phyloP scores from a whole-genome alignment of 805 yeast genomes.

The Ogataea trehaloabstinens region DNA sequence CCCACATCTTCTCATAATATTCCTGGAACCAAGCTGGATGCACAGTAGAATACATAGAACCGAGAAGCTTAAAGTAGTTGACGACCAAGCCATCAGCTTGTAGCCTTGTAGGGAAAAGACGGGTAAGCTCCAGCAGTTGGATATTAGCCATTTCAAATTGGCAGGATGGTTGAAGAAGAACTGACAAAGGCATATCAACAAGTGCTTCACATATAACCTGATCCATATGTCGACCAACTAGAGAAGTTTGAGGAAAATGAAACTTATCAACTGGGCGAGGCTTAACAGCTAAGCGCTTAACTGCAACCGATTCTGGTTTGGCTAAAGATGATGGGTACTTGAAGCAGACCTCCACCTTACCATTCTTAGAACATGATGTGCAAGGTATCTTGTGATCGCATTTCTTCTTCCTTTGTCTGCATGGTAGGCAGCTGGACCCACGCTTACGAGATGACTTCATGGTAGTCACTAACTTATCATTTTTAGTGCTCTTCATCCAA shows the following conservation, averaged over 20 bases:
- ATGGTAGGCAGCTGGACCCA: background rate
- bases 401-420: background rate
- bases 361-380: background rate
- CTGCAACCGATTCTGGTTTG: background rate
- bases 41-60: background rate
- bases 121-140: background rate
- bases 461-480: no score
- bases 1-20: background rate
- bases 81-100: background rate
- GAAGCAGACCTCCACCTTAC: background rate
- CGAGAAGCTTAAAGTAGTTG: background rate
- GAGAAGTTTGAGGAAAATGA: no score
- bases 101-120: background rate
- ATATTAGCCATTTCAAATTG: background rate
- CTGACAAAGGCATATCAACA: background rate
- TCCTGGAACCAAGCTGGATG: background rate
- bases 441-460: background rate
- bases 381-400: background rate
- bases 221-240: background rate
- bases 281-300: no score
- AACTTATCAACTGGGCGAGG: no score
- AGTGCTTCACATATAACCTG: background rate
- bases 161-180: background rate
- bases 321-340: background rate
- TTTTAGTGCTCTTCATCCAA: no score